Percentiles rank a stretch among this genome's conserved stretches.
Evolutionary conservation across 495 filamentous ascomycete species (phyloP).

Genomic region (Paragyromitra xinjiangensis): DNA sequence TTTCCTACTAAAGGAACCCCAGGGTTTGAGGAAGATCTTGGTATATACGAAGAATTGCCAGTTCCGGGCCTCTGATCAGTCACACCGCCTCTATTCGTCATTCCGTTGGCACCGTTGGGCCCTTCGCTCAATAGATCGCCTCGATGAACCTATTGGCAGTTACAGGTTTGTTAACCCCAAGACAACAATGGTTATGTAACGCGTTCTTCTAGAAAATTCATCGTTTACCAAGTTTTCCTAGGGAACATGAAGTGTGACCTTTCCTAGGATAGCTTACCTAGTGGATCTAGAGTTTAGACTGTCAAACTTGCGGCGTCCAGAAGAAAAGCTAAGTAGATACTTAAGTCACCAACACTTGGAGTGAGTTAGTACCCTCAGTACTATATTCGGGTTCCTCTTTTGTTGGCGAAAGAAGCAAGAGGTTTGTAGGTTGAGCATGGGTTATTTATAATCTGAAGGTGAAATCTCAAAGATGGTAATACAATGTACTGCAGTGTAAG

Average conservation of each 20-base stretch:
- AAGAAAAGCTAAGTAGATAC: background rate
- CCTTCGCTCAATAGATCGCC: background rate
- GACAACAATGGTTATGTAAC: background rate
- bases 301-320: slow-evolving; percentile 4
- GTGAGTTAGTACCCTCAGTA: background rate
- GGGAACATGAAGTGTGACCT: background rate
- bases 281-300: background rate
- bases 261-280: background rate
- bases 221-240: slow-evolving; percentile 5
- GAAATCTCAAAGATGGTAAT: background rate
- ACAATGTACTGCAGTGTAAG: background rate
- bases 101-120: background rate
- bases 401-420: background rate
- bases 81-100: slow-evolving; percentile 2
- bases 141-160: background rate
- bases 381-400: slow-evolving; percentile 1
- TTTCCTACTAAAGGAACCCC: slow-evolving; percentile 3
- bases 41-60: slow-evolving; percentile 7
- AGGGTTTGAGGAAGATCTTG: background rate
- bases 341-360: background rate
- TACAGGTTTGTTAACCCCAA: background rate
- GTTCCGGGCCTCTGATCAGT: slow-evolving; percentile 6
- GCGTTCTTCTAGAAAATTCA: slow-evolving; percentile 7
- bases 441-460: slow-evolving; percentile 8
- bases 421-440: background rate